phyloP scores from a whole-genome alignment of 31 red algal species.

The Asparagopsis taxiformis region DNA sequence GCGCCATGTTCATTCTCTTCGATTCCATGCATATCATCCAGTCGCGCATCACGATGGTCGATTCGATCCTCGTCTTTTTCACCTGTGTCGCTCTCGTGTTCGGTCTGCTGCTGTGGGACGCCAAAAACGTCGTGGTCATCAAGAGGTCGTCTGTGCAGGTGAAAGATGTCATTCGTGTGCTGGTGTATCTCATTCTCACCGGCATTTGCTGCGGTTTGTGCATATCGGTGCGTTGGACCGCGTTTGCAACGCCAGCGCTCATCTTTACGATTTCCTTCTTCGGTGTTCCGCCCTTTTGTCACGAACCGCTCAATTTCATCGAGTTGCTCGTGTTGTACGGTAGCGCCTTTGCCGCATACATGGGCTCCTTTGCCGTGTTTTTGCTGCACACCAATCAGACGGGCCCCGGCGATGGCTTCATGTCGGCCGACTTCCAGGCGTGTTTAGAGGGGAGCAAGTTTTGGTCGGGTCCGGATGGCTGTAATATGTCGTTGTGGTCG shows the following conservation, averaged over 20 bases:
- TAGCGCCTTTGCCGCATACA: constrained; percentile 53
- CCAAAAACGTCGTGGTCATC: constrained; percentile 37
- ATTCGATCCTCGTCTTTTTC: constrained; percentile 75
- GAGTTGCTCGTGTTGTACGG: constrained; percentile 58
- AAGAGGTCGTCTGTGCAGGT: constrained; percentile 9
- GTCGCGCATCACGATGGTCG: constrained; percentile 72
- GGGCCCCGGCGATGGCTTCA: constrained; percentile 82
- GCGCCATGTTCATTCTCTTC: constrained; percentile 65
- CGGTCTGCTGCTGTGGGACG: constrained; percentile 72
- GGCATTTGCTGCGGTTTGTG: constrained; percentile 58
- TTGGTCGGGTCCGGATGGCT: constrained; percentile 15
- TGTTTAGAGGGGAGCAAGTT: constrained; percentile 33
- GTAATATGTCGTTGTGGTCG: constrained; percentile 40
- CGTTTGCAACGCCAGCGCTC: constrained; percentile 81
- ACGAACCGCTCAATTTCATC: constrained; percentile 45
- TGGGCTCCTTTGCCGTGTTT: constrained; percentile 66
- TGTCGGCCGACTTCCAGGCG: constrained; percentile 59
- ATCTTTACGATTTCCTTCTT: constrained; percentile 69
- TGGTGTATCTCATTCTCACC: constrained; percentile 44
- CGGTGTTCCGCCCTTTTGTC: constrained; percentile 53
- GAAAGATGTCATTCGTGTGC: constrained; percentile 14
- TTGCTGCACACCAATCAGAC: constrained; percentile 47
- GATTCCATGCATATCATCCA: constrained; percentile 78
- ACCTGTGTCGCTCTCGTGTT: constrained; percentile 58
- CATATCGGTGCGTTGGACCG: constrained; percentile 82